A percentile compares a stretch with the other conserved stretches of the same genome.
These are phyloP conservation scores for Vitellaria paradoxa DNA, from an alignment of 179 eudicot genomes.

Conservation along the genomic window DNA sequence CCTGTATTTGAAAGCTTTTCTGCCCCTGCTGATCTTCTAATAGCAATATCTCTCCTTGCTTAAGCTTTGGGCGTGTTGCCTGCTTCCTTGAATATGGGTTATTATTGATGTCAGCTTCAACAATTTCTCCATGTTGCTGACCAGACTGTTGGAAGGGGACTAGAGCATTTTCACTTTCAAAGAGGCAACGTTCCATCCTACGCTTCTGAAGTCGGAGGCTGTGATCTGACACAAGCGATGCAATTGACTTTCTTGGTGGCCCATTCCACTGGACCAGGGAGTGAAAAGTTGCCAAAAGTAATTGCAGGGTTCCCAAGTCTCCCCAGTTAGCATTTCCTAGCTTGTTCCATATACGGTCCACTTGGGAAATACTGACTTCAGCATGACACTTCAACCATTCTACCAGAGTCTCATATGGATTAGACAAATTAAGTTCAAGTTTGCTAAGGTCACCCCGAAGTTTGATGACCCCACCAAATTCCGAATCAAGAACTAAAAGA, in stretches of 20 bases:
- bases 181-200: slow-evolving; percentile 52
- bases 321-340: slow-evolving; percentile 92
- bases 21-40: slow-evolving; percentile 62
- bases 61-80: slow-evolving; percentile 44
- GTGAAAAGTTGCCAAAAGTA: slow-evolving; percentile 64
- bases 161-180: slow-evolving; percentile 35
- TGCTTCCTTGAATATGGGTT: slow-evolving; percentile 35
- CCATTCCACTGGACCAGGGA: slow-evolving; percentile 71
- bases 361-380: slow-evolving; percentile 57
- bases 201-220: slow-evolving; percentile 78
- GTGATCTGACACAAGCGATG: slow-evolving; percentile 68
- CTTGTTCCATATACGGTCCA: slow-evolving; percentile 80
- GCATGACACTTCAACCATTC: slow-evolving; percentile 73
- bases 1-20: slow-evolving; percentile 56
- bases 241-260: slow-evolving; percentile 68
- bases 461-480: slow-evolving; percentile 70
- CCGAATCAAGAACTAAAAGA: slow-evolving; percentile 70
- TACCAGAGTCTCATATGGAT: slow-evolving; percentile 52
- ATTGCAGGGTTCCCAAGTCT: slow-evolving; percentile 70
- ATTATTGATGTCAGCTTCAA: slow-evolving; percentile 43
- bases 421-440: slow-evolving; percentile 47
- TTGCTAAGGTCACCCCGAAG: slow-evolving; percentile 61
- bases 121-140: slow-evolving; percentile 50
- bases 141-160: slow-evolving; percentile 33
- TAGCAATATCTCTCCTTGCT: slow-evolving; percentile 56